Percentiles rank a stretch among this genome's conserved stretches.
Conservation (phyloP, 371 early-diverging fungal genomes). For the Zancudomyces culisetae region DNA sequence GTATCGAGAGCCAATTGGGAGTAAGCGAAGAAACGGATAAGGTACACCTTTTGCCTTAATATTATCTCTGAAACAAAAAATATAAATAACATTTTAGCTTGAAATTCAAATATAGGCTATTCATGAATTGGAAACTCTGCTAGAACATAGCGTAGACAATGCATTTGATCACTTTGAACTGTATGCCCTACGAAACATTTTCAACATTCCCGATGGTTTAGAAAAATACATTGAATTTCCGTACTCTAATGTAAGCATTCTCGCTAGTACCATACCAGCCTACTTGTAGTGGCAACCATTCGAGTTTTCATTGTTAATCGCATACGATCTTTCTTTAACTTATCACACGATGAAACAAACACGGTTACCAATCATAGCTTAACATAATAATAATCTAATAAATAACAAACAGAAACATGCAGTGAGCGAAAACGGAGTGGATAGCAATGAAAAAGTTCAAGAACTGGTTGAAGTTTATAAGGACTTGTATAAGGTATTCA, state of each 20-base stretch:
- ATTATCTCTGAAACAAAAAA: not conserved
- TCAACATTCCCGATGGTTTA: constrained; percentile 34
- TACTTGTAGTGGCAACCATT: no score
- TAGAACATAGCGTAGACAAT: constrained; percentile 49
- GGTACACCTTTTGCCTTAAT: constrained; percentile 5
- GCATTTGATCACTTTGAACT: constrained; percentile 56
- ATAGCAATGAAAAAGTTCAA: no score
- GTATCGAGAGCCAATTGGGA: constrained; percentile 31
- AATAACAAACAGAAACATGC: no score
- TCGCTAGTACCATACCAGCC: no score
- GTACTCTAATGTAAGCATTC: constrained; percentile 6
- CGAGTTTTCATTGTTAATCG: no score
- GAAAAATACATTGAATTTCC: constrained; percentile 16
- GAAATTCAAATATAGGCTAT: constrained; percentile 24
- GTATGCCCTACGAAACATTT: constrained; percentile 44
- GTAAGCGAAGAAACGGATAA: constrained; percentile 23
- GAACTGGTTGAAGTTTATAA: no score
- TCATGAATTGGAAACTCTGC: constrained; percentile 39
- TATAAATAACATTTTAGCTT: not conserved
- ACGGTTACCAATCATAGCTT: no score
- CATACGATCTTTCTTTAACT: no score
- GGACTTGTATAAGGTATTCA: no score
- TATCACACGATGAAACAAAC: no score
- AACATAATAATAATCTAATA: no score
- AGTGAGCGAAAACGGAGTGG: no score